These are phyloP conservation scores for Betula pendula DNA, from an alignment of 306 rosid species.

Conservation along the genomic window DNA sequence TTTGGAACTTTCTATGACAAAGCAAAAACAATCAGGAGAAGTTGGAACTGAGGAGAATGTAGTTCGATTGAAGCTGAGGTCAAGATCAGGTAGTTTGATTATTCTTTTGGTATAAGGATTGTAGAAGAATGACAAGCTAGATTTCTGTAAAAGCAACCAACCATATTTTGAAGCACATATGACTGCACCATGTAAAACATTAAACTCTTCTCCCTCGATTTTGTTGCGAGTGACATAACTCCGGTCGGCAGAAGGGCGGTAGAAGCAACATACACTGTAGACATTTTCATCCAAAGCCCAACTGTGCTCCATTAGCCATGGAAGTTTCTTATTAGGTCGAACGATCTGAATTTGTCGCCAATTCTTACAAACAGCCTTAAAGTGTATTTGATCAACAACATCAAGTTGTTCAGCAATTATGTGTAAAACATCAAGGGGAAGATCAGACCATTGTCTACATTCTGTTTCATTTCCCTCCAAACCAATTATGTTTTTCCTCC, in stretches of 20 bases:
- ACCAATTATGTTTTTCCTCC: background rate
- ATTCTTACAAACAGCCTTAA: conserved; percentile 23
- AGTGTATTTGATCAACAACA: background rate
- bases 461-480: background rate
- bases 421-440: conserved; percentile 2
- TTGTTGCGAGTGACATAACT: background rate
- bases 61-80: conserved; percentile 10
- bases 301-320: conserved; percentile 21
- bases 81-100: conserved; percentile 3
- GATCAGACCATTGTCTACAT: conserved; percentile 9
- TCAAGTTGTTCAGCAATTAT: conserved; percentile 3
- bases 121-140: conserved; percentile 8
- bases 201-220: background rate
- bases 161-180: conserved; percentile 9
- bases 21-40: conserved; percentile 12
- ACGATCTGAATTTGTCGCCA: conserved; percentile 9
- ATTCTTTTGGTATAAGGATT: background rate
- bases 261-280: conserved; percentile 1
- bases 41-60: conserved; percentile 3
- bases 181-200: background rate
- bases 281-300: background rate
- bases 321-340: conserved; percentile 6
- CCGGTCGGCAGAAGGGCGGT: background rate
- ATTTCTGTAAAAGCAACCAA: conserved; percentile 12
- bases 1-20: background rate